These are phyloP conservation scores for Raphanus sativus DNA, from an alignment of 345 rosid species.

Conservation along the genomic window DNA sequence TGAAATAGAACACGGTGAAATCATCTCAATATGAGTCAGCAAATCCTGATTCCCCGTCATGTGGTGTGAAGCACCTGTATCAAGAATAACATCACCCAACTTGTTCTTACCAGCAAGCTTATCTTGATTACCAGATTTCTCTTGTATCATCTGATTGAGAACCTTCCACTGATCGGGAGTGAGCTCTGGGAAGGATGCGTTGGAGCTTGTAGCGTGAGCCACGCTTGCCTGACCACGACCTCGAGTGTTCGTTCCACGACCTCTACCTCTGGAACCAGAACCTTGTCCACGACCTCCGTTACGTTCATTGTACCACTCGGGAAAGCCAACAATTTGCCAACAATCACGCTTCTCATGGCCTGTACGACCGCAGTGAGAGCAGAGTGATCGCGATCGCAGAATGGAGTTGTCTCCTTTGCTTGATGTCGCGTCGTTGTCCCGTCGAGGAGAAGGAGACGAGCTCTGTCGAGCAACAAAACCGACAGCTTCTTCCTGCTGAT, in stretches of 20 bases:
- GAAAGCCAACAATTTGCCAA: too few relatives aligned
- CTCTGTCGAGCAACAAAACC: too few relatives aligned
- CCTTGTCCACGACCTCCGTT: background rate
- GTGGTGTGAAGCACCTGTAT: background rate
- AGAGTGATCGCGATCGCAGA: background rate
- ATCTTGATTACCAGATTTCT: background rate
- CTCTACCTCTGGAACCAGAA: background rate
- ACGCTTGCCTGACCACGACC: background rate
- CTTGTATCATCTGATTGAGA: background rate
- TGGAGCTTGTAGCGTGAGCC: background rate
- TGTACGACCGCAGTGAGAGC: background rate
- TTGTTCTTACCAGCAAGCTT: background rate
- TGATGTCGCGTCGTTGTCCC: background rate
- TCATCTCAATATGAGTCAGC: background rate
- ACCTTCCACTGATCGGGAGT: background rate
- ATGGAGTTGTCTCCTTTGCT: background rate
- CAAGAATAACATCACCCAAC: background rate
- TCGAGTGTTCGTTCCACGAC: background rate
- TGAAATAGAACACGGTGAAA: background rate
- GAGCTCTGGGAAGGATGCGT: background rate
- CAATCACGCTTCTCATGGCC: background rate
- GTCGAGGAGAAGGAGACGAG: too few relatives aligned
- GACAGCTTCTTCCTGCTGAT: too few relatives aligned
- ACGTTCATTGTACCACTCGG: too few relatives aligned
- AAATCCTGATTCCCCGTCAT: background rate